phyloP scores from a whole-genome alignment of 257 asterid species.

The Jacaranda copaia region DNA sequence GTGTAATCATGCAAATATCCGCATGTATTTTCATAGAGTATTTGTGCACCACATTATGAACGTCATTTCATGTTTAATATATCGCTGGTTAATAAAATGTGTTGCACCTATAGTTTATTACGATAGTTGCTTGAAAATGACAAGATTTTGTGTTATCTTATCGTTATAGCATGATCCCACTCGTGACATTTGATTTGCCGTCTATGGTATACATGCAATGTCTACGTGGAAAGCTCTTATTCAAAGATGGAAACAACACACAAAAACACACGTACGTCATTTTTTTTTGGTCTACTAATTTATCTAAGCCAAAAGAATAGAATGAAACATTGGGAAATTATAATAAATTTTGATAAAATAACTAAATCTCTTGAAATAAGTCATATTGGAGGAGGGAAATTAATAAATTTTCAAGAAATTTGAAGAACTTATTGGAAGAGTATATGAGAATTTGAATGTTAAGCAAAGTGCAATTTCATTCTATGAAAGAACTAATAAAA shows the following conservation, averaged over 20 bases:
- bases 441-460: too few species aligned
- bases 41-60: slow-evolving; percentile 33
- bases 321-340: too few species aligned
- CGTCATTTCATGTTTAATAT: slow-evolving; percentile 31
- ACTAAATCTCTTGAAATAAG: too few species aligned
- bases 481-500: too few species aligned
- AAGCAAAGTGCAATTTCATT: too few species aligned
- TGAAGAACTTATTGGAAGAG: too few species aligned
- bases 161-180: background rate
- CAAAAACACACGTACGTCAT: background rate
- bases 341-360: too few species aligned
- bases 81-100: slow-evolving; percentile 33
- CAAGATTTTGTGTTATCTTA: slow-evolving; percentile 24
- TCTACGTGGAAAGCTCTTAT: slow-evolving; percentile 33
- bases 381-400: too few species aligned
- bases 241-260: background rate
- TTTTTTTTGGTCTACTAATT: too few species aligned
- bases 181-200: slow-evolving; percentile 30
- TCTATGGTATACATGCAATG: background rate
- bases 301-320: too few species aligned
- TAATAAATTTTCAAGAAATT: too few species aligned
- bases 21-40: slow-evolving; percentile 15
- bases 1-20: slow-evolving; percentile 24
- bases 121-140: slow-evolving; percentile 30
- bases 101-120: slow-evolving; percentile 4